These are phyloP conservation scores for Stenogyne calaminthoides DNA, from an alignment of 305 asterid genomes.

Conservation along the genomic window DNA sequence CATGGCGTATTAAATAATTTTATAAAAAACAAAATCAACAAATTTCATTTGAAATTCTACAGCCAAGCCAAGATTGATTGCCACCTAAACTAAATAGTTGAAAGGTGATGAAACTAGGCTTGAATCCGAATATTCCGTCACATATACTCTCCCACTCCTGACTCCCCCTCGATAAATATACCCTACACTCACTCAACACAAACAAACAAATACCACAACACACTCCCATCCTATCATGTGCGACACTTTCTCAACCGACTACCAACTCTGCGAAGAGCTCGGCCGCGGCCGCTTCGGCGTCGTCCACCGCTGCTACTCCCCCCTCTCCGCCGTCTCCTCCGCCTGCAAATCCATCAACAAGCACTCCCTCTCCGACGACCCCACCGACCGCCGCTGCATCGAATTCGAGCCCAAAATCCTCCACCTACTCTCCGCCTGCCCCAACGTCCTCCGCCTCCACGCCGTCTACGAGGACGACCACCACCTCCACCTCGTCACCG, in stretches of 20 bases:
- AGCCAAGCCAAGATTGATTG: too few species aligned
- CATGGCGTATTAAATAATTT: too few species aligned
- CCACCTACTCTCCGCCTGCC: slow-evolving; percentile 50
- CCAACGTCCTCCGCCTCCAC: slow-evolving; percentile 57
- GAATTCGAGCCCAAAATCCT: slow-evolving; percentile 69
- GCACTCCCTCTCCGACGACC: slow-evolving; percentile 51
- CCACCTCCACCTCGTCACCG: slow-evolving; percentile 68
- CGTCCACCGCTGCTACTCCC: slow-evolving; percentile 77
- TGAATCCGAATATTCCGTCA: slow-evolving; percentile 29
- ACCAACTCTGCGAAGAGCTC: slow-evolving; percentile 75
- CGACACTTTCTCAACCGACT: slow-evolving; percentile 55
- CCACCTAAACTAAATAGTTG: too few species aligned
- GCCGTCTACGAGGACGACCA: slow-evolving; percentile 77
- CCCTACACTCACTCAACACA: background rate
- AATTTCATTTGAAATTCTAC: too few species aligned
- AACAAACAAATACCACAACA: too few species aligned
- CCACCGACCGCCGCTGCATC: slow-evolving; percentile 73
- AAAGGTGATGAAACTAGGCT: background rate
- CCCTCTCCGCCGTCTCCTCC: slow-evolving; percentile 39
- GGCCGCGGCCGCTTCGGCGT: slow-evolving; percentile 93
- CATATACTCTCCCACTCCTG: background rate
- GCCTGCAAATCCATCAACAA: slow-evolving; percentile 83
- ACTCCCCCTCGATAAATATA: slow-evolving; percentile 23
- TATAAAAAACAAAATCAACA: too few species aligned
- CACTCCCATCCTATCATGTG: slow-evolving; percentile 52